Conservation (phyloP, 2,329 filamentous ascomycete genomes). For the Pestalotiopsis sp. region DNA sequence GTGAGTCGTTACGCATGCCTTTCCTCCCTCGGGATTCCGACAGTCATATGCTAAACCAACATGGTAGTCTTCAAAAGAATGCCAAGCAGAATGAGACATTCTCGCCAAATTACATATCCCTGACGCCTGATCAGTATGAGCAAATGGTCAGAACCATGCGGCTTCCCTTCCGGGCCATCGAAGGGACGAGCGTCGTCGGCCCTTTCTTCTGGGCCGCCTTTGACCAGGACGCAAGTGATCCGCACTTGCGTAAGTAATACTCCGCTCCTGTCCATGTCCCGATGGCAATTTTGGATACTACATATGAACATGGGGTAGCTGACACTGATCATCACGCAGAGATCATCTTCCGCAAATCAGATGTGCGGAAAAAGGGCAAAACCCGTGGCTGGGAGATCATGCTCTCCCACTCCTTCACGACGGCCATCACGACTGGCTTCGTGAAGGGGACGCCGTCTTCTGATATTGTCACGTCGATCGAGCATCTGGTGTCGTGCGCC, state of each 20-base stretch:
- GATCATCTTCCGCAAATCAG: conserved; percentile 66
- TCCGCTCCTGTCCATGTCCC: background rate
- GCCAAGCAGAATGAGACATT: conserved; percentile 62
- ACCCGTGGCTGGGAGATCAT: conserved; percentile 68
- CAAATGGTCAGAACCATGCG: conserved; percentile 56
- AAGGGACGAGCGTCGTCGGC: conserved; percentile 60
- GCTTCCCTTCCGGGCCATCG: conserved; percentile 59
- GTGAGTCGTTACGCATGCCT: conserved; percentile 38
- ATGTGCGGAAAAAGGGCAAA: conserved; percentile 64
- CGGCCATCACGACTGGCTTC: conserved; percentile 59
- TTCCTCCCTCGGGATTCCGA: background rate
- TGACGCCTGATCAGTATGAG: conserved; percentile 51
- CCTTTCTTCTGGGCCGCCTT: conserved; percentile 64
- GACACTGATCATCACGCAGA: conserved; percentile 36
- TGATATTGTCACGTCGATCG: conserved; percentile 50
- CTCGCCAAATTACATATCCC: conserved; percentile 53
- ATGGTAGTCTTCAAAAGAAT: conserved; percentile 54
- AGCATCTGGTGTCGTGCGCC: conserved; percentile 51
- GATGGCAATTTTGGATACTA: background rate
- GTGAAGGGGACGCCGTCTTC: conserved; percentile 63
- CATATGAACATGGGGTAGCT: background rate
- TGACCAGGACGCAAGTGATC: conserved; percentile 58
- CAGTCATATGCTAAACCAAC: background rate
- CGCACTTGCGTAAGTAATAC: conserved; percentile 53
- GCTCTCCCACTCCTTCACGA: conserved; percentile 58